A percentile compares a stretch with the other conserved stretches of the same genome.
Conservation (phyloP, 75 land plant genomes). For the Selaginella moellendorffii region DNA sequence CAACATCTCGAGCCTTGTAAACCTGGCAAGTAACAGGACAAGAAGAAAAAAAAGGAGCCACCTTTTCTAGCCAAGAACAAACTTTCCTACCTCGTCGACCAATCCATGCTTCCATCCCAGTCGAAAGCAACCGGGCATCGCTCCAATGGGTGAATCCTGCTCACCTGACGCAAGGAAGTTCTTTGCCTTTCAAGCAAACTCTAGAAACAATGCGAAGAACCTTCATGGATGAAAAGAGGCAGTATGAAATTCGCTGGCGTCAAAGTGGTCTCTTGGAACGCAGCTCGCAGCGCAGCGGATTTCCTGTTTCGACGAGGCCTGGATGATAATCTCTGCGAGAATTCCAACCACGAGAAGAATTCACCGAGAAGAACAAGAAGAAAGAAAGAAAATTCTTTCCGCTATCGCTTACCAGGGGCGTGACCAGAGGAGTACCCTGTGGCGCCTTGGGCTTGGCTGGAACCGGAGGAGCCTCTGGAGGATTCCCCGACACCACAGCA, state of each 20-base stretch:
- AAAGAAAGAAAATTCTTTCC: too few species aligned
- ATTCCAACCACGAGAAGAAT: too few species aligned
- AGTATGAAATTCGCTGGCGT: constrained; percentile 85
- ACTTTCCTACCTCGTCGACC: constrained; percentile 60
- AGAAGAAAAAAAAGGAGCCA: too few species aligned
- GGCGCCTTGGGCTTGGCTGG: constrained; percentile 48
- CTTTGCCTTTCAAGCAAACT: not conserved
- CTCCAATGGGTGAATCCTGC: constrained; percentile 89
- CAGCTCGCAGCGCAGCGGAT: constrained; percentile 53
- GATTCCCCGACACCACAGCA: constrained; percentile 65
- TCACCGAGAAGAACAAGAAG: too few species aligned
- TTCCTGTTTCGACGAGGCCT: constrained; percentile 85
- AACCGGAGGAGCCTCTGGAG: constrained; percentile 56
- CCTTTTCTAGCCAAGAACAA: constrained; percentile 1
- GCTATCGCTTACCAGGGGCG: constrained; percentile 47
- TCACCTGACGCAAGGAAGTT: constrained; percentile 67
- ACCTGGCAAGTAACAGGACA: too few species aligned
- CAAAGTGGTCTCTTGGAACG: constrained; percentile 76
- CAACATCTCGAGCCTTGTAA: constrained; percentile 91
- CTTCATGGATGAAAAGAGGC: constrained; percentile 97
- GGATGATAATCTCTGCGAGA: constrained; percentile 23
- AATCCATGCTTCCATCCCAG: constrained; percentile 99
- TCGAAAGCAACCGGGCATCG: constrained; percentile 97
- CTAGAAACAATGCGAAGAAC: constrained; percentile 17
- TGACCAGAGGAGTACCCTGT: constrained; percentile 55